These are phyloP conservation scores for Xylaria telfairii DNA, from an alignment of 495 filamentous ascomycete genomes.

Conservation along the genomic window DNA sequence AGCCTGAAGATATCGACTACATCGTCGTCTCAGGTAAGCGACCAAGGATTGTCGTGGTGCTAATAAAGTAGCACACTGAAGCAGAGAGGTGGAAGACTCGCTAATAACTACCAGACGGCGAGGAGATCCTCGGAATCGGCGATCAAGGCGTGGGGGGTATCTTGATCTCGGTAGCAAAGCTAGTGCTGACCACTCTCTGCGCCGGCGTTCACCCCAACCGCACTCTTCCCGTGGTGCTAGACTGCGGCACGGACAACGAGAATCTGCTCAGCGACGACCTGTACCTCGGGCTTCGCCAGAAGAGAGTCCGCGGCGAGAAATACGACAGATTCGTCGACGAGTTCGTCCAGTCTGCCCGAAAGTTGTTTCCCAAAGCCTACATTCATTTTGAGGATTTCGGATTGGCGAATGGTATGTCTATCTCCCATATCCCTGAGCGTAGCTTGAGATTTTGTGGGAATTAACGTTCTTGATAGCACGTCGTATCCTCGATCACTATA, in stretches of 20 bases:
- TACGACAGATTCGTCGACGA: slow-evolving; percentile 81
- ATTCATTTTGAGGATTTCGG: slow-evolving; percentile 81
- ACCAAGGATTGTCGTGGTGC: background rate
- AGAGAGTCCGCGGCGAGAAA: slow-evolving; percentile 68
- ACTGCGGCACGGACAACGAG: slow-evolving; percentile 87
- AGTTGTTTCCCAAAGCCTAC: slow-evolving; percentile 78
- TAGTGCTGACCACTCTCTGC: slow-evolving; percentile 82
- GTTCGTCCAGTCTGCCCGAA: slow-evolving; percentile 70
- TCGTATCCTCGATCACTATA: slow-evolving; percentile 76
- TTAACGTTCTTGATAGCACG: slow-evolving; percentile 43
- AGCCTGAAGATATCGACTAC: slow-evolving; percentile 79
- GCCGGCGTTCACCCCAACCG: slow-evolving; percentile 83
- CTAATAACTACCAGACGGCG: slow-evolving; percentile 41
- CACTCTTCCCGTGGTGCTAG: slow-evolving; percentile 82
- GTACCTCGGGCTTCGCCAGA: slow-evolving; percentile 77
- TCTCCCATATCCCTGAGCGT: background rate
- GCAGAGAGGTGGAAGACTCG: background rate
- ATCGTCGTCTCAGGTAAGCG: slow-evolving; percentile 79
- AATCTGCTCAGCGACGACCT: slow-evolving; percentile 77
- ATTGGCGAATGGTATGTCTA: slow-evolving; percentile 53
- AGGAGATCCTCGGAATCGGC: slow-evolving; percentile 84
- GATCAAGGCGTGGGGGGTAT: slow-evolving; percentile 92
- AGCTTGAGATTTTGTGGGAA: background rate
- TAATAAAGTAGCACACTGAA: background rate
- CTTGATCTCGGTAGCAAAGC: slow-evolving; percentile 82